Percentiles rank a stretch among this genome's conserved stretches.
Conservation (phyloP, 192 early-diverging fungal genomes). For the Lobosporangium transversale region DNA sequence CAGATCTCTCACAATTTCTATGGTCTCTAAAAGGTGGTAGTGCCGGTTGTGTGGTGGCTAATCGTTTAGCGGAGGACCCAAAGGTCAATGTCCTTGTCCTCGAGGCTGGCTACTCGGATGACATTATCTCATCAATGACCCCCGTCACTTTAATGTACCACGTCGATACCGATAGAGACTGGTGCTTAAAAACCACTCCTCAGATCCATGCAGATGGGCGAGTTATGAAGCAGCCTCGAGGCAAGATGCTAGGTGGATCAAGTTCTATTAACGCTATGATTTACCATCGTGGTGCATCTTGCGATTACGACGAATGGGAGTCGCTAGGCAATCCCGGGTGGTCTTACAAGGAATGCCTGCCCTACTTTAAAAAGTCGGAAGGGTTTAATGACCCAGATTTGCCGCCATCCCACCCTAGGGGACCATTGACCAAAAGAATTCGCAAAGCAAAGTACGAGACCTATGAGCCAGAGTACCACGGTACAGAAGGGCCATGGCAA, state of each 20-base stretch:
- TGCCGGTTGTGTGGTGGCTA: slow-evolving; percentile 47
- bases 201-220: slow-evolving; percentile 12
- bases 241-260: slow-evolving; percentile 40
- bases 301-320: slow-evolving; percentile 46
- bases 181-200: slow-evolving; percentile 25
- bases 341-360: slow-evolving; percentile 33
- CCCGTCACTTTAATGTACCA: slow-evolving; percentile 13
- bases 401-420: slow-evolving; percentile 4
- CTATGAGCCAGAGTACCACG: slow-evolving; percentile 25
- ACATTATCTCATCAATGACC: slow-evolving; percentile 16
- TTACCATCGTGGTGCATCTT: slow-evolving; percentile 40
- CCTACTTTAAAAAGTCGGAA: slow-evolving; percentile 40
- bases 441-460: slow-evolving; percentile 20
- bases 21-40: slow-evolving; percentile 23
- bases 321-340: slow-evolving; percentile 30
- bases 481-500: slow-evolving; percentile 43
- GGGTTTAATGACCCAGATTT: slow-evolving; percentile 33
- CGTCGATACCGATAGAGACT: slow-evolving; percentile 20
- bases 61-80: slow-evolving; percentile 34
- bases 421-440: slow-evolving; percentile 20
- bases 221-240: slow-evolving; percentile 36
- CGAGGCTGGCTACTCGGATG: slow-evolving; percentile 36
- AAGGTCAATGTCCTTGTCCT: slow-evolving; percentile 43
- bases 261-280: slow-evolving; percentile 52
- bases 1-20: neutral